phyloP scores from a whole-genome alignment of 2,329 filamentous ascomycete species.

The Bisporella sp. region DNA sequence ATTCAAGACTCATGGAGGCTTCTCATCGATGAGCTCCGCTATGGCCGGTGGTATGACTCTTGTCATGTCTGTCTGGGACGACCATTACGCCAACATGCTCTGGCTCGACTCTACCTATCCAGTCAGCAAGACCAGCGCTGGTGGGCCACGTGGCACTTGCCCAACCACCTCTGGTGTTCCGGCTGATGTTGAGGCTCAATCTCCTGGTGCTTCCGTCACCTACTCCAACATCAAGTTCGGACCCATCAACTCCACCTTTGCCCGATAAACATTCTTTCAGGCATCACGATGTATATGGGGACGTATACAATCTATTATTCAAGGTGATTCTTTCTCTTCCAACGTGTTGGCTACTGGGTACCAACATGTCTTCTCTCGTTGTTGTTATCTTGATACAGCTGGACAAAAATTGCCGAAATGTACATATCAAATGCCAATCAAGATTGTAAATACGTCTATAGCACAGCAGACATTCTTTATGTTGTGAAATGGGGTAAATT shows the following conservation, averaged over 20 bases:
- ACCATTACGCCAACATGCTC: conserved; percentile 60
- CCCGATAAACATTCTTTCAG: background rate
- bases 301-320: too few species aligned
- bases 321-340: too few species aligned
- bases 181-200: conserved; percentile 37
- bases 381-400: too few species aligned
- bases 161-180: conserved; percentile 44
- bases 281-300: too few species aligned
- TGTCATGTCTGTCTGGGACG: conserved; percentile 51
- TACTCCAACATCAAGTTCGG: conserved; percentile 29
- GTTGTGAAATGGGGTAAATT: too few species aligned
- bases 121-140: conserved; percentile 35
- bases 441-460: too few species aligned
- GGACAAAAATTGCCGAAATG: too few species aligned
- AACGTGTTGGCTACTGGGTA: too few species aligned
- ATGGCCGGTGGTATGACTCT: conserved; percentile 54
- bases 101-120: conserved; percentile 68
- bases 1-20: conserved; percentile 49
- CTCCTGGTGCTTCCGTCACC: conserved; percentile 37
- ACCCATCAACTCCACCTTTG: conserved; percentile 25
- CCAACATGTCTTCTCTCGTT: too few species aligned
- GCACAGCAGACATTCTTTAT: too few species aligned
- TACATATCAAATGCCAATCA: too few species aligned
- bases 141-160: conserved; percentile 49
- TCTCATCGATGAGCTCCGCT: conserved; percentile 46